Conservation (phyloP, 306 rosid genomes). For the Cucurbita argyrosperma region DNA sequence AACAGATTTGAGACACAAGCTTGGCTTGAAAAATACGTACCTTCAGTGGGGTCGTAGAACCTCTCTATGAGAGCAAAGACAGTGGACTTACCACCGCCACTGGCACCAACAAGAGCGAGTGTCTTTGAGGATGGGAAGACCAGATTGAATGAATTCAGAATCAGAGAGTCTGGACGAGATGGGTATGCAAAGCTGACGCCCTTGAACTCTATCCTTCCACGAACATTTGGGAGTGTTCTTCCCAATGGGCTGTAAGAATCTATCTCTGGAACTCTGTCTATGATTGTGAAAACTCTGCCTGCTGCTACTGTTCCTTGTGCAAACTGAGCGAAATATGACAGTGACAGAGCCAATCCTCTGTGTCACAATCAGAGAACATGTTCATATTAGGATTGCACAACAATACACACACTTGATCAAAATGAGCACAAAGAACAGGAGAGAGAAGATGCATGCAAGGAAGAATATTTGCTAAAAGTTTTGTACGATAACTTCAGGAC, state of each 20-base stretch:
- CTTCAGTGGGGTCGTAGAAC: conserved; percentile 65
- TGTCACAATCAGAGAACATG: not conserved
- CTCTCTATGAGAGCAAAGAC: conserved; percentile 79
- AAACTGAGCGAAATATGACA: conserved; percentile 77
- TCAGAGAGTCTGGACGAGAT: conserved; percentile 48
- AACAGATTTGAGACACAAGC: not conserved
- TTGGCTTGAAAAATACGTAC: conserved; percentile 8
- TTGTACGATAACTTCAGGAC: too few relatives aligned
- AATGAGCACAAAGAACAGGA: too few relatives aligned
- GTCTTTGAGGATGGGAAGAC: conserved; percentile 60
- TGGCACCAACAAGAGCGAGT: conserved; percentile 65
- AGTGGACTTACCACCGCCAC: conserved; percentile 95
- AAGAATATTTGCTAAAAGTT: too few relatives aligned
- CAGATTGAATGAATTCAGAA: conserved; percentile 46
- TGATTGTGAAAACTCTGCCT: conserved; percentile 52
- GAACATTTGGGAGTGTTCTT: conserved; percentile 28
- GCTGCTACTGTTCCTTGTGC: conserved; percentile 89
- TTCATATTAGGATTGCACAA: not conserved
- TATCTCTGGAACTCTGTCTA: conserved; percentile 71
- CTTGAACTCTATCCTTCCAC: conserved; percentile 67
- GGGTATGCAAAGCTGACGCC: conserved; percentile 58
- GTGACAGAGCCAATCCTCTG: conserved; percentile 83
- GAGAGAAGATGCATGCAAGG: too few relatives aligned
- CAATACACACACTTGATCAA: too few relatives aligned
- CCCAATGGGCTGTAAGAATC: conserved; percentile 61